Evolutionary conservation across 2,329 filamentous ascomycete genomes (phyloP).

Genomic region (Cladophialophora chaetospira): DNA sequence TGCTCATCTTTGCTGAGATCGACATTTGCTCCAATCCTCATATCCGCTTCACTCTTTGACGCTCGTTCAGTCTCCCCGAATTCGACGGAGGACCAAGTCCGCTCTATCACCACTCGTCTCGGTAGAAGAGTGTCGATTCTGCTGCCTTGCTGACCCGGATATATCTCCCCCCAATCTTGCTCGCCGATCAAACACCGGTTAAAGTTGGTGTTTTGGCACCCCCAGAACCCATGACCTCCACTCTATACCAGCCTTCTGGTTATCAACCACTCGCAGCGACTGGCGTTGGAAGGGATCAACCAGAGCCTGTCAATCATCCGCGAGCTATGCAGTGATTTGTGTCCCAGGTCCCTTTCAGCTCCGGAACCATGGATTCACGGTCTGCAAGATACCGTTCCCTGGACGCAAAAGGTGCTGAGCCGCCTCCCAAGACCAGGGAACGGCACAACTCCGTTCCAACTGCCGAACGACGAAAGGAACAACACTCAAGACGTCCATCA

Average conservation of each 20-base stretch:
- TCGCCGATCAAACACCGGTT: constrained; percentile 25
- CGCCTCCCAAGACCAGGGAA: constrained; percentile 27
- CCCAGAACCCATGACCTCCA: constrained; percentile 26
- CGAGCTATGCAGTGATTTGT: constrained; percentile 17
- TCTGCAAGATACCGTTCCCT: constrained; percentile 33
- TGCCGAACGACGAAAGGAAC: constrained; percentile 27
- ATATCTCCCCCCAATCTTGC: constrained; percentile 1
- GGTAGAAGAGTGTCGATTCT: neutral
- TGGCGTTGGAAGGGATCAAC: constrained; percentile 8
- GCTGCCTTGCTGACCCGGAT: constrained; percentile 10
- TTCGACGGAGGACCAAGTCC: neutral
- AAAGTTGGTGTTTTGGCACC: constrained; percentile 27
- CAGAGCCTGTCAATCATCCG: constrained; percentile 9
- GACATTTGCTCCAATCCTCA: constrained; percentile 8
- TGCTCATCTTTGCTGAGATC: constrained; percentile 16
- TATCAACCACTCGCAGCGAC: constrained; percentile 1
- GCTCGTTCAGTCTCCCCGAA: neutral
- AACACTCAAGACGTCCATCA: constrained; percentile 25
- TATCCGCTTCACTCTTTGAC: constrained; percentile 3
- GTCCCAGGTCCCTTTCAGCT: neutral
- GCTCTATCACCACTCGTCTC: neutral
- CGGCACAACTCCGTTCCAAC: constrained; percentile 32
- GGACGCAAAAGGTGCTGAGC: constrained; percentile 25
- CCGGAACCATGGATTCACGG: constrained; percentile 31
- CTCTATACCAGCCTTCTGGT: constrained; percentile 6